Evolutionary conservation across 495 filamentous ascomycete species (phyloP).

Genomic region (Neurospora sp.): DNA sequence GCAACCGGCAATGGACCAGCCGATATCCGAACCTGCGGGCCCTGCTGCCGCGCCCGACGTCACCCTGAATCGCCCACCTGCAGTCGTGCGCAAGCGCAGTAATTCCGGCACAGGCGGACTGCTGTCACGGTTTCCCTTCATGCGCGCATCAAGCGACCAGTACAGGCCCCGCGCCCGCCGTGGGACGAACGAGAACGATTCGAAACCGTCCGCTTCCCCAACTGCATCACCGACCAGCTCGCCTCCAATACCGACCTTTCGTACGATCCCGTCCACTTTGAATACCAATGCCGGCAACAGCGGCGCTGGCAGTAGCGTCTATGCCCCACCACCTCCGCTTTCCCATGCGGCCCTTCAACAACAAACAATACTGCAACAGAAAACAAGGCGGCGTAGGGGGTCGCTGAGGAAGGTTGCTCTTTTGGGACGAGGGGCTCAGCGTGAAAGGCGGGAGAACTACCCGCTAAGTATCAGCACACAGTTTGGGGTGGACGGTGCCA

Average conservation of each 20-base stretch:
- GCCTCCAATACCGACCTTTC: slow-evolving; percentile 19
- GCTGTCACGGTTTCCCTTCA: slow-evolving; percentile 51
- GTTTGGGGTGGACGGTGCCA: slow-evolving; percentile 5
- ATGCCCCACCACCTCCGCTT: slow-evolving; percentile 26
- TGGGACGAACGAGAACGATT: slow-evolving; percentile 27
- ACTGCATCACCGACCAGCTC: slow-evolving; percentile 15
- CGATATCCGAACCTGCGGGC: slow-evolving; percentile 2
- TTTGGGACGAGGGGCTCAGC: slow-evolving; percentile 55
- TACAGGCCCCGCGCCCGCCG: slow-evolving; percentile 30
- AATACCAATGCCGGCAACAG: slow-evolving; percentile 8
- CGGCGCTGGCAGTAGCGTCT: slow-evolving; percentile 24
- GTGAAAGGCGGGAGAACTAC: slow-evolving; percentile 44
- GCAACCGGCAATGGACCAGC: slow-evolving; percentile 11
- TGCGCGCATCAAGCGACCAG: slow-evolving; percentile 42
- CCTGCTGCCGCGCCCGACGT: slow-evolving; percentile 8
- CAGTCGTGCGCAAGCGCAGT: slow-evolving; percentile 20
- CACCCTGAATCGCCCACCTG: slow-evolving; percentile 10
- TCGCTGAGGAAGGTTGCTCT: slow-evolving; percentile 73
- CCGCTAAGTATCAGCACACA: slow-evolving; percentile 34
- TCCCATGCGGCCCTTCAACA: slow-evolving; percentile 35
- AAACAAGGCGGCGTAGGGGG: slow-evolving; percentile 65
- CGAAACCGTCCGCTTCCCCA: slow-evolving; percentile 1
- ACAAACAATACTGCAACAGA: slow-evolving; percentile 52
- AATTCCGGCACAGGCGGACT: slow-evolving; percentile 39
- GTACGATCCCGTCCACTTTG: slow-evolving; percentile 12